Base-by-base conservation (phyloP, 129 eudicot species). In the Artemisia argyi region DNA sequence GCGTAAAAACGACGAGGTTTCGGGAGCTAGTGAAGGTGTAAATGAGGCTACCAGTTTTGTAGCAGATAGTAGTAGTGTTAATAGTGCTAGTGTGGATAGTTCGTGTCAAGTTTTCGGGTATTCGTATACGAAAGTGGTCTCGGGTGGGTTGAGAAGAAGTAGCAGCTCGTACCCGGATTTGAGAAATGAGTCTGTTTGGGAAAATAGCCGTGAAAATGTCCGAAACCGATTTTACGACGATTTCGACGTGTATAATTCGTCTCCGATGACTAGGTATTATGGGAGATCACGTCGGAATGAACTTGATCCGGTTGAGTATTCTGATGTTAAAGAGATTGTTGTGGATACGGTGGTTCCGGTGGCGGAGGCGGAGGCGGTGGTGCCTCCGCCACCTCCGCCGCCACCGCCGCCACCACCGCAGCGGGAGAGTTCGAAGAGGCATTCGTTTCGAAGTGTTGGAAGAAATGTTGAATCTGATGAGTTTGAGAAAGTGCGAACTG, bases 131-230 rank as follows among this genome's bases (percentile, higher is more conserved):
- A 79, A 68, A 54, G 65, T 22, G 71, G 87, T 0, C 69, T 16
- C 67, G 67, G 63, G 47, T 13, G 73, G 83, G 76, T 39, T 88
- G 85, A 84, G 87, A 48, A 79, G 97, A 59, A 92, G 73, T 76
- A 86, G 91, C 55, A 86, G 93, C 52, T 88, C 96, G 42, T 85
- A 86, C 77, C 93, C 89, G 9, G 88, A 92, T 82, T 71, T 86
- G 68, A 64, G 93, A 62, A 84, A 79, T 26, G 87, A 67, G 8
- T 48, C 88, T 22, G 10, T 76, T 66, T 85, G 87, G 91, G 87
- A 81, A 19, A 66, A 73, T 44, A 56, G 66, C 28, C 76, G 70
- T 0, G 85, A 69, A 11, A 67, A 64, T 61, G 8, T 7, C 0
- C 78, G 71, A 79, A 82, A 46, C 50, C 87, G 87, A 11, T 83